phyloP scores from a whole-genome alignment of 2,329 filamentous ascomycete genomes.

The Raffaelea deltoideospora region DNA sequence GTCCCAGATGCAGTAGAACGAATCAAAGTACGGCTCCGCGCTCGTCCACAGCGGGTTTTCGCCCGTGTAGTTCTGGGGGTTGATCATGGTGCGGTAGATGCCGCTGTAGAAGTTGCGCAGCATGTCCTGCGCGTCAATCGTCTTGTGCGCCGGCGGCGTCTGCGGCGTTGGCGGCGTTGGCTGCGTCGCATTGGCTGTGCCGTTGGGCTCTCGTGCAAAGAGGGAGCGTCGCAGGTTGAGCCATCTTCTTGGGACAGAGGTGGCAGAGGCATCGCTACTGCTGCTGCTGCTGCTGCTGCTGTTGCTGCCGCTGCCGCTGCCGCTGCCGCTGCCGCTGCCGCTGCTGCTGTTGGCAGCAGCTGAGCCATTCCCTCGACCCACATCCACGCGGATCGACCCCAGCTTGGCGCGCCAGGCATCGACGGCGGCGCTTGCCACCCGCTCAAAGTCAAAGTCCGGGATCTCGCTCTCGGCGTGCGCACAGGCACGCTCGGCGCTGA shows the following conservation, averaged over 20 bases:
- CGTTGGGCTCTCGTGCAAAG: no score
- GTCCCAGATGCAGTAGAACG: conserved; percentile 66
- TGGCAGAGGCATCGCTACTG: neutral
- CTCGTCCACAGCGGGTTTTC: conserved; percentile 56
- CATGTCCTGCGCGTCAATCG: conserved; percentile 33
- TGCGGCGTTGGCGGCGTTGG: no score
- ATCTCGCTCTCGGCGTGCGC: conserved; percentile 53
- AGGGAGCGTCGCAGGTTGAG: no score
- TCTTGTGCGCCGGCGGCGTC: no score
- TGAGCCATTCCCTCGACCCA: conserved; percentile 16
- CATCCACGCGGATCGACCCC: conserved; percentile 32
- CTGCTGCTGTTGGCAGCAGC: neutral
- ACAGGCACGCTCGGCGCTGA: conserved; percentile 51
- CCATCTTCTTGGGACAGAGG: no score
- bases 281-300: neutral
- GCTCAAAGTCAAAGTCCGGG: conserved; percentile 49
- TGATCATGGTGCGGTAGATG: conserved; percentile 57
- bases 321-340: conserved; percentile 15
- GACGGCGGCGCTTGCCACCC: conserved; percentile 33
- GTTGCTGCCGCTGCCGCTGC: neutral
- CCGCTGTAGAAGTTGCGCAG: conserved; percentile 56
- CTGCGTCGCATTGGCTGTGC: conserved; percentile 7
- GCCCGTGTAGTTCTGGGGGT: conserved; percentile 58
- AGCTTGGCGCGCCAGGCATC: conserved; percentile 48
- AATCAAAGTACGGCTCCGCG: conserved; percentile 57